A percentile compares a stretch with the other conserved stretches of the same genome.
phyloP scores from a whole-genome alignment of 106 monocot genomes.

The Phalaenopsis aphrodite region DNA sequence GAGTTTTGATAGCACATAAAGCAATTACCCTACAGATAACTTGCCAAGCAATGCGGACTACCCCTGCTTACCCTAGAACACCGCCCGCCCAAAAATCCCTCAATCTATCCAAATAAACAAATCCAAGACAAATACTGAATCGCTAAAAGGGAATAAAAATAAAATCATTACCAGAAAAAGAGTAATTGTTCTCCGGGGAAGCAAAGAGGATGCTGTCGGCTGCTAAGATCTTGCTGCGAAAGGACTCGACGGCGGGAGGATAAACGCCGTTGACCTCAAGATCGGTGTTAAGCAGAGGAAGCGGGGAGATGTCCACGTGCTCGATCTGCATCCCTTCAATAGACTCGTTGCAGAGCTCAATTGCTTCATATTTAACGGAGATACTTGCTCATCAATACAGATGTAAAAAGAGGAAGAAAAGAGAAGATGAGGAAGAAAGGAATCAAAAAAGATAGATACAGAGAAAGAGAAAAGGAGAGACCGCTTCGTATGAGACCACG shows the following conservation, averaged over 20 bases:
- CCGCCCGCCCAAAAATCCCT: no score
- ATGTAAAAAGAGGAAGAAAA: neutral
- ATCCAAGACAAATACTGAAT: no score
- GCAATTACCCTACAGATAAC: no score
- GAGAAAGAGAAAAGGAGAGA: slow-evolving; percentile 6
- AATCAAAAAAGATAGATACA: neutral
- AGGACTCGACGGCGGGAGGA: slow-evolving; percentile 49
- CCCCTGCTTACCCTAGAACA: no score
- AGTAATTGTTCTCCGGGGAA: slow-evolving; percentile 70
- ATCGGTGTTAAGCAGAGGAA: slow-evolving; percentile 61
- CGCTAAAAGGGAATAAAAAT: neutral
- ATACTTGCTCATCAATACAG: neutral
- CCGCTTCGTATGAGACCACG: slow-evolving; percentile 30
- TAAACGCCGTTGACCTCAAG: slow-evolving; percentile 44
- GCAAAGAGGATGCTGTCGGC: slow-evolving; percentile 60
- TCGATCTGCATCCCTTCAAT: slow-evolving; percentile 37
- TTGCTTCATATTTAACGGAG: slow-evolving; percentile 20
- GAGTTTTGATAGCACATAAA: no score
- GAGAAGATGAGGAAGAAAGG: neutral
- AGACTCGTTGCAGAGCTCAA: slow-evolving; percentile 35
- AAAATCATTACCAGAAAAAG: slow-evolving; percentile 32
- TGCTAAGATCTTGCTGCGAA: slow-evolving; percentile 43
- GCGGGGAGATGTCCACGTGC: slow-evolving; percentile 36
- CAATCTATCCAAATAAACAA: no score
- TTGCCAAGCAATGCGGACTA: no score